Conservation (phyloP, 1,284 basidiomycete genomes). For the Gymnopus androsaceus region DNA sequence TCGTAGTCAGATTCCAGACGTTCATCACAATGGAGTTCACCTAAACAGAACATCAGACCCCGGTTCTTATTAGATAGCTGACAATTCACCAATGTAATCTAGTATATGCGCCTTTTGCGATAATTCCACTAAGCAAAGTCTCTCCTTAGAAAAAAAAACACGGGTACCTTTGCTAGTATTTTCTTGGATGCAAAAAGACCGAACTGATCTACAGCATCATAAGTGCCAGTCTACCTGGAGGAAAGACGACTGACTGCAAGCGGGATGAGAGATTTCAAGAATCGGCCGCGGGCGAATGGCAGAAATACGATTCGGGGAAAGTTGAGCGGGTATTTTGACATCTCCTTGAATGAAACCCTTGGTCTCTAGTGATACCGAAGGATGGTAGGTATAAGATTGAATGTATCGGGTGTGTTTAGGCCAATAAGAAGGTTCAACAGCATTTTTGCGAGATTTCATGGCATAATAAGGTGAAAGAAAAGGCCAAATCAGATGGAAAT, state of each 20-base stretch:
- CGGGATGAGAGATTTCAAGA: constrained; percentile 64
- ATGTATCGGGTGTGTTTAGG: constrained; percentile 51
- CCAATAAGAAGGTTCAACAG: constrained; percentile 47
- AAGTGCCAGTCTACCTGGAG: too few species aligned
- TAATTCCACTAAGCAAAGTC: too few species aligned
- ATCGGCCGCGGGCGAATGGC: too few species aligned
- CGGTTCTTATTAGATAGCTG: background rate
- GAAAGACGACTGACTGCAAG: too few species aligned
- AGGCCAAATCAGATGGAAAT: constrained; percentile 6
- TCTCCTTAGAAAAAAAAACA: too few species aligned
- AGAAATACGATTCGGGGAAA: too few species aligned
- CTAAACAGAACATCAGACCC: constrained; percentile 23
- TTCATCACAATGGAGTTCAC: constrained; percentile 80
- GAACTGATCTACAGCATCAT: too few species aligned
- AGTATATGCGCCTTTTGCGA: constrained; percentile 73
- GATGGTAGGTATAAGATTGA: constrained; percentile 47
- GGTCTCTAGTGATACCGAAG: constrained; percentile 46
- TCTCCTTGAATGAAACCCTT: constrained; percentile 32
- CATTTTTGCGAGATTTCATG: background rate
- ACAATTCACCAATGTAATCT: constrained; percentile 67
- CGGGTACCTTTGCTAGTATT: constrained; percentile 64
- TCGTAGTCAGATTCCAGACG: constrained; percentile 82
- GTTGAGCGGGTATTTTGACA: constrained; percentile 19
- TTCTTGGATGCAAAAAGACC: constrained; percentile 81
- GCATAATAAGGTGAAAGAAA: background rate